phyloP scores from a whole-genome alignment of 2,329 filamentous ascomycete species.

The Zarea fungicola region DNA sequence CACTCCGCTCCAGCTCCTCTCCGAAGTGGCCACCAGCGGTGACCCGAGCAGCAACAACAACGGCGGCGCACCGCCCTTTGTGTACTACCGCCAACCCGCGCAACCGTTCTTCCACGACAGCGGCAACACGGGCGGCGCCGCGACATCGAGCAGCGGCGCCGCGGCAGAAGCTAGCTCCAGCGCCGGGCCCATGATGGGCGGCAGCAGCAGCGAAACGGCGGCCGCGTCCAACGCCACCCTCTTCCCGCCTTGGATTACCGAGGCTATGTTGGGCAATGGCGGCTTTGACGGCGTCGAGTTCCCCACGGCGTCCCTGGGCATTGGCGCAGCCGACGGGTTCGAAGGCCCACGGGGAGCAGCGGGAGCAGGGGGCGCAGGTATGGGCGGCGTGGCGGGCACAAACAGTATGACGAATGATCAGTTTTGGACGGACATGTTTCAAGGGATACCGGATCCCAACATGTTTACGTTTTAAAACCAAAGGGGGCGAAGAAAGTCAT shows the following conservation, averaged over 20 bases:
- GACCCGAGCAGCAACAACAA: slow-evolving; percentile 21
- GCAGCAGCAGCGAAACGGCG: not conserved
- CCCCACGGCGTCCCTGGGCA: slow-evolving; percentile 2
- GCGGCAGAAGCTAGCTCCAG: too few species aligned
- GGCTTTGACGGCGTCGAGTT: slow-evolving; percentile 1
- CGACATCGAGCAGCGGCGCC: slow-evolving; percentile 8
- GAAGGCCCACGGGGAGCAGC: slow-evolving; percentile 16
- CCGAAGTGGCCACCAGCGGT: slow-evolving; percentile 49
- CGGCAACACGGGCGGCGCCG: not conserved
- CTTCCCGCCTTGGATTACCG: slow-evolving; percentile 9
- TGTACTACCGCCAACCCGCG: not conserved
- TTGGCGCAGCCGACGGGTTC: not conserved
- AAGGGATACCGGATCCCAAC: slow-evolving; percentile 28
- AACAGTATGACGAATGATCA: slow-evolving; percentile 36
- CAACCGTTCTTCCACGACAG: not conserved
- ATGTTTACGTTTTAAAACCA: slow-evolving; percentile 33
- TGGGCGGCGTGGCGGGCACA: too few species aligned
- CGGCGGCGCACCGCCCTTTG: slow-evolving; percentile 10
- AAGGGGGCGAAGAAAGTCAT: too few species aligned
- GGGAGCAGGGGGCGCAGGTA: too few species aligned
- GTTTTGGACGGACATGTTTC: slow-evolving; percentile 35
- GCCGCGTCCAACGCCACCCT: too few species aligned
- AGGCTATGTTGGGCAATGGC: slow-evolving; percentile 4
- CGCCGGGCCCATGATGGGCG: slow-evolving; percentile 2
- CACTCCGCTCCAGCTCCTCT: slow-evolving; percentile 52